Conservation (phyloP, 495 filamentous ascomycete genomes). For the Trypethelium eluteriae region DNA sequence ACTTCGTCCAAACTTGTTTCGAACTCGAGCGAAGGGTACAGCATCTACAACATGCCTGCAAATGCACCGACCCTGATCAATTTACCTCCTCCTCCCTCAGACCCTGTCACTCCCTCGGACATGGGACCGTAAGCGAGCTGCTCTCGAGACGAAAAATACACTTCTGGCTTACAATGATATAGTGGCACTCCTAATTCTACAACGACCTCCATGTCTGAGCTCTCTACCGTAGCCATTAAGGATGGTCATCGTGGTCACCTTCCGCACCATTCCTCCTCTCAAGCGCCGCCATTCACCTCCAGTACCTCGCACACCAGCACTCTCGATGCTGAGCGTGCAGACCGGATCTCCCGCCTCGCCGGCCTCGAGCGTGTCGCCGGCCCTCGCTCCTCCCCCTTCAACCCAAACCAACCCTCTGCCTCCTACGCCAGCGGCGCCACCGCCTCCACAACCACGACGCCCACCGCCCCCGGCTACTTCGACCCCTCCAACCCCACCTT, state of each 20-base stretch:
- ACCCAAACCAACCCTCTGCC: constrained; percentile 19
- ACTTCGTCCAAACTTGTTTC: neutral
- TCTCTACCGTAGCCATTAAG: constrained; percentile 89
- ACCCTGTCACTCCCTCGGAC: constrained; percentile 81
- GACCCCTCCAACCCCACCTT: constrained; percentile 52
- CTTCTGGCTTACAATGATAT: constrained; percentile 17
- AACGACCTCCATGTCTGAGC: constrained; percentile 74
- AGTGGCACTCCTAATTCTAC: constrained; percentile 89
- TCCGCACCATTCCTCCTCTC: constrained; percentile 38
- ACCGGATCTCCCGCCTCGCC: constrained; percentile 84
- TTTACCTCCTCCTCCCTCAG: constrained; percentile 73
- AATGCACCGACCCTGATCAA: constrained; percentile 67
- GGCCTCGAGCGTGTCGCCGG: constrained; percentile 74
- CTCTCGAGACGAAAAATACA: constrained; percentile 9
- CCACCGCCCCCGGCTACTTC: constrained; percentile 53
- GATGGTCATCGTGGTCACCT: constrained; percentile 77
- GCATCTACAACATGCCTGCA: constrained; percentile 15
- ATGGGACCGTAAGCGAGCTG: constrained; percentile 61
- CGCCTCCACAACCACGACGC: constrained; percentile 15
- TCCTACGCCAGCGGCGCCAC: constrained; percentile 27
- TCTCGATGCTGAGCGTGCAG: constrained; percentile 82
- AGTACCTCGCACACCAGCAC: constrained; percentile 40
- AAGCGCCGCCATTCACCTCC: neutral
- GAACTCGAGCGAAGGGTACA: neutral
- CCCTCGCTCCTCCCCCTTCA: constrained; percentile 38